Conservation (phyloP, 2,329 filamentous ascomycete genomes). For the Shiraia bambusicola region DNA sequence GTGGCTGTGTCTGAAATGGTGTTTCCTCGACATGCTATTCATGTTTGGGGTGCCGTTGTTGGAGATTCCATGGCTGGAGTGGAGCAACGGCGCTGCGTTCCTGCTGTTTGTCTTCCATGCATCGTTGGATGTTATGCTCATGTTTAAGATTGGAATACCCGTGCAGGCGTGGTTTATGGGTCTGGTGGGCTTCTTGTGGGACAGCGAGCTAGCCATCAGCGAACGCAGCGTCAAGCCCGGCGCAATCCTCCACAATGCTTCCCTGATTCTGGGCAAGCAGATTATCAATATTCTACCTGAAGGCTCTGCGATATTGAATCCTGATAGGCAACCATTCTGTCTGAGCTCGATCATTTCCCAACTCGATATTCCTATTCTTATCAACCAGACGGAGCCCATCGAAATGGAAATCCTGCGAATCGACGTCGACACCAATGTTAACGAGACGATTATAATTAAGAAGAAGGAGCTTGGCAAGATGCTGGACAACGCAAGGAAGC, state of each 20-base stretch:
- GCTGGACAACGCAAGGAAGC: slow-evolving; percentile 68
- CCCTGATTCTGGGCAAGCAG: slow-evolving; percentile 91
- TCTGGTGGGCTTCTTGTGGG: slow-evolving; percentile 79
- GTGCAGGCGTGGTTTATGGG: slow-evolving; percentile 71
- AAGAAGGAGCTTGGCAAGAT: slow-evolving; percentile 74
- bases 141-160: slow-evolving; percentile 87
- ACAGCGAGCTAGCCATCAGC: slow-evolving; percentile 90
- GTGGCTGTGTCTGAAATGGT: slow-evolving; percentile 92
- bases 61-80: slow-evolving; percentile 95
- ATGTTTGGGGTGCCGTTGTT: slow-evolving; percentile 84
- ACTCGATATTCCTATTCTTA: slow-evolving; percentile 76
- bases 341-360: slow-evolving; percentile 64
- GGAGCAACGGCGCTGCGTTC: slow-evolving; percentile 73
- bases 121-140: slow-evolving; percentile 77
- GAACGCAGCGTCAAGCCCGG: slow-evolving; percentile 88
- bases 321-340: slow-evolving; percentile 77
- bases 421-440: slow-evolving; percentile 76
- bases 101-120: slow-evolving; percentile 72
- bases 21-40: slow-evolving; percentile 79
- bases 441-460: slow-evolving; percentile 77
- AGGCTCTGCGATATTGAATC: slow-evolving; percentile 88
- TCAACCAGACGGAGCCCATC: slow-evolving; percentile 90
- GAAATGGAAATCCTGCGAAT: slow-evolving; percentile 85
- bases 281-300: slow-evolving; percentile 97
- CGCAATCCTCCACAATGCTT: slow-evolving; percentile 85